Evolutionary conservation across 495 filamentous ascomycete genomes (phyloP), one percentile per base, ranked within the genome.

Genomic region (Cercophora newfieldiana): DNA sequence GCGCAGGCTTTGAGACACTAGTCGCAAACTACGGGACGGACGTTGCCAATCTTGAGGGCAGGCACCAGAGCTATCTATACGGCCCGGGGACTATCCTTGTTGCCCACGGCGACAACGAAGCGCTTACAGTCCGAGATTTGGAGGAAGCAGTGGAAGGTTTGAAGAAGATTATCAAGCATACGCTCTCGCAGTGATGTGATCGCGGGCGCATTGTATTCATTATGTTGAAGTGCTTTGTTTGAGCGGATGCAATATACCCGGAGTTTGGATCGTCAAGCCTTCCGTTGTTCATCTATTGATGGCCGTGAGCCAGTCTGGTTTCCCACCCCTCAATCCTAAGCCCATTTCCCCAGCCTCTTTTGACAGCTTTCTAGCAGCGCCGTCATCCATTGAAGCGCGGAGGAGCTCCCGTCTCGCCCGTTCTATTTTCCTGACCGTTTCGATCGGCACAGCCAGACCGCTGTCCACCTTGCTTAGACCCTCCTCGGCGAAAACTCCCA

Each of bases 1-100:
- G 33, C 19, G 25, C 22, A 85, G 85, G 92, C 0, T 97, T 97
- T 65, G 85, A 93, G 30, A 87, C 86, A 0, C 87, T 87, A 12
- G 87, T 90, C 0, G 91, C 92, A 2, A 96, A 96, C 66, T 98
- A 97, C 72, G 94, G 94, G 3, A 98, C 94, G 10, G 94, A 98
- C 77, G 88, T 97, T 31, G 90, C 91, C 1, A 88, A 92, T 64
- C 72, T 98, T 50, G 68, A 86, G 21, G 86, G 88, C 7, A 82
- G 87, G 29, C 90, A 94, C 56, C 91, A 89, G 77, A 84, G 88
- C 59, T 98, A 97, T 75, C 79, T 97, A 47, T 98, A 93, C 78
- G 94, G 93, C 0, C 93, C 92, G 0, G 94, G 94, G 0, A 91
- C 81, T 63, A 97, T 98, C 60, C 81, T 94, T 61, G 91, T 96